phyloP scores from a whole-genome alignment of 129 eudicot genomes.

The Pseudognaphalium luteoalbum region DNA sequence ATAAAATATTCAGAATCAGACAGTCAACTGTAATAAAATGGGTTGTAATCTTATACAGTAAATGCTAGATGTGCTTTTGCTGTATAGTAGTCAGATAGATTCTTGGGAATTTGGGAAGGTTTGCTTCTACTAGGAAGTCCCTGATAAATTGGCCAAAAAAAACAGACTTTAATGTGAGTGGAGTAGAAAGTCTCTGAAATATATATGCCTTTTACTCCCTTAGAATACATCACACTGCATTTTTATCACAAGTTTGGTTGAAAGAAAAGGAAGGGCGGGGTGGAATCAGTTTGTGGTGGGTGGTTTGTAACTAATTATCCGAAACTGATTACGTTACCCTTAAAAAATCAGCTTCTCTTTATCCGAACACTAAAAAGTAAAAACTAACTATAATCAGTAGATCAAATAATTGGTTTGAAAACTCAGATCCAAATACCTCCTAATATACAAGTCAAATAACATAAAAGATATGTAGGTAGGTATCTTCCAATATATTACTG shows the following conservation, averaged over 20 bases:
- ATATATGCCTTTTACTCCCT: background rate
- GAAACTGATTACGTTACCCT: background rate
- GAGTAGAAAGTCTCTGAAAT: background rate
- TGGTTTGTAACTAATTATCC: background rate
- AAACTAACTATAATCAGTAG: background rate
- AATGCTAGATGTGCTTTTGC: background rate
- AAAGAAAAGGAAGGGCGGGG: background rate
- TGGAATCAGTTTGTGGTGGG: background rate
- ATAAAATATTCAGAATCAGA: background rate
- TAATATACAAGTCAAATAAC: background rate
- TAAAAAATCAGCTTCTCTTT: background rate
- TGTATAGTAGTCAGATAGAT: background rate
- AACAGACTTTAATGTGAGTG: background rate
- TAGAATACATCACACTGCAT: background rate
- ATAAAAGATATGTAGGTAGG: background rate
- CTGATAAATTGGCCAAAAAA: background rate
- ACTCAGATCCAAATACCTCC: background rate
- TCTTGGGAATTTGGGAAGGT: background rate
- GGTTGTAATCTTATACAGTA: background rate
- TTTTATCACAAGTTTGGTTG: background rate
- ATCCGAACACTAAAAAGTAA: background rate
- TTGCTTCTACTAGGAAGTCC: background rate
- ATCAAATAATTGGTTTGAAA: background rate
- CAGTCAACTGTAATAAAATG: background rate
- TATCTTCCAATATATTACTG: background rate